phyloP scores from a whole-genome alignment of 176 grass and related monocot species.

The Aechmea fasciata region DNA sequence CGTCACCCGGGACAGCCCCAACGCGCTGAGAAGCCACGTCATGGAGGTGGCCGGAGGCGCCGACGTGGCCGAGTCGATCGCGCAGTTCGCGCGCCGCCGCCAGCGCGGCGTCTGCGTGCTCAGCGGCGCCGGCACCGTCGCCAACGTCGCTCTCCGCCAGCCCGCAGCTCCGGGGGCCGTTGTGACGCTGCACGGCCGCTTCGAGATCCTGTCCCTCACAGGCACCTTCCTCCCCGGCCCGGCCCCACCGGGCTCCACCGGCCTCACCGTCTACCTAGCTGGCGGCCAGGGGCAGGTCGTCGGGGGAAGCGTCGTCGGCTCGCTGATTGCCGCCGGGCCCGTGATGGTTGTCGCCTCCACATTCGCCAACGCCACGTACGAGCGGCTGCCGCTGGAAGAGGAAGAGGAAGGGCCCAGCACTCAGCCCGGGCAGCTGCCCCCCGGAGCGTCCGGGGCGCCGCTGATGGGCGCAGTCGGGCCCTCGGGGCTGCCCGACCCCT shows the following conservation, averaged over 20 bases:
- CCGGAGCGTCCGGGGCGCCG: constrained; percentile 3
- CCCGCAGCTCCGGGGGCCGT: constrained; percentile 62
- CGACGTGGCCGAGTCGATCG: constrained; percentile 78
- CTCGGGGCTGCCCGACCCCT: constrained; percentile 45
- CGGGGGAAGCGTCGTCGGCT: constrained; percentile 72
- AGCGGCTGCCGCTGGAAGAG: constrained; percentile 71
- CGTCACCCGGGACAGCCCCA: constrained; percentile 85
- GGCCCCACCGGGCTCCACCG: constrained; percentile 74
- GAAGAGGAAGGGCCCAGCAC: constrained; percentile 40
- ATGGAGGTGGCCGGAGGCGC: constrained; percentile 86
- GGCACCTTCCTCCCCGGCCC: constrained; percentile 88
- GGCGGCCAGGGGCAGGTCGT: constrained; percentile 90
- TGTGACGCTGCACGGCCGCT: constrained; percentile 71
- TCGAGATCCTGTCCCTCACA: constrained; percentile 90
- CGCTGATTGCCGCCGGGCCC: constrained; percentile 62
- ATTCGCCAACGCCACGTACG: constrained; percentile 91
- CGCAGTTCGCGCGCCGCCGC: constrained; percentile 70
- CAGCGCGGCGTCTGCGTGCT: constrained; percentile 95
- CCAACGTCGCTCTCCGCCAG: constrained; percentile 82
- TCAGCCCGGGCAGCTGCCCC: neutral
- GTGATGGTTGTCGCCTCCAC: constrained; percentile 97
- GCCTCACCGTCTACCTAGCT: constrained; percentile 79
- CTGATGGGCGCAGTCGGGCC: constrained; percentile 32
- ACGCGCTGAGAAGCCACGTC: constrained; percentile 83
- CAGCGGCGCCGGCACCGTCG: constrained; percentile 72